phyloP scores from a whole-genome alignment of 495 filamentous ascomycete genomes.

The Staphylotrichum longicolle region DNA sequence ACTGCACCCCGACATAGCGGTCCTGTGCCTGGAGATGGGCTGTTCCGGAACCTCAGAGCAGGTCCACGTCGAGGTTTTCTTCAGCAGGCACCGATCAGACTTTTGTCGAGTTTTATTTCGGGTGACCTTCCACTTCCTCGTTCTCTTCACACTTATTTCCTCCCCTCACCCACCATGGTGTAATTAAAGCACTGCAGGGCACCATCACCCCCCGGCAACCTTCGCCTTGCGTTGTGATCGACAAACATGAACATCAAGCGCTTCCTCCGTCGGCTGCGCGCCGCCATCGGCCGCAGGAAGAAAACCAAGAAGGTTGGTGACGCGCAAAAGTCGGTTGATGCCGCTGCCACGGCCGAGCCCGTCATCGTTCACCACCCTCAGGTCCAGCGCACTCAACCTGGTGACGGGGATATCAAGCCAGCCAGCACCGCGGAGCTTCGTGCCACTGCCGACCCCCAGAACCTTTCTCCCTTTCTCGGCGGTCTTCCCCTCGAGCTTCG shows the following conservation, averaged over 20 bases:
- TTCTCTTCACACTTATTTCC: too few species aligned
- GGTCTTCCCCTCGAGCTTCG: constrained; percentile 30
- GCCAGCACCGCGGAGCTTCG: constrained; percentile 10
- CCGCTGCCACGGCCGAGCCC: neutral
- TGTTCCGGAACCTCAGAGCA: too few species aligned
- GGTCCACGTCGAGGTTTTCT: too few species aligned
- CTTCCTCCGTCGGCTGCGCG: neutral
- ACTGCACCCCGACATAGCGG: neutral
- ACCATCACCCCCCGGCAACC: too few species aligned
- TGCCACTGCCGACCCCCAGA: constrained; percentile 15
- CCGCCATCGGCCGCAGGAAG: neutral
- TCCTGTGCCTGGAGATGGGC: too few species aligned
- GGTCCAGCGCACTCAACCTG: neutral
- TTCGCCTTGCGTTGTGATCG: too few species aligned
- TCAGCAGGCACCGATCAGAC: too few species aligned
- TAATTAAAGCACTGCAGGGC: too few species aligned
- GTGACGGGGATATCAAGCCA: too few species aligned
- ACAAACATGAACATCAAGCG: constrained; percentile 2
- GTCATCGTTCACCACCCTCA: constrained; percentile 14
- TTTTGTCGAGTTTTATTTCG: too few species aligned
- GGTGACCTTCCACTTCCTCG: too few species aligned
- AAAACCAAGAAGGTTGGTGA: neutral
- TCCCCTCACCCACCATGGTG: too few species aligned
- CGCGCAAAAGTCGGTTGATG: neutral
- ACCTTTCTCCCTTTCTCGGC: constrained; percentile 21